Conservation (phyloP, 208 protist genomes). For the Leishmania tarentolae region DNA sequence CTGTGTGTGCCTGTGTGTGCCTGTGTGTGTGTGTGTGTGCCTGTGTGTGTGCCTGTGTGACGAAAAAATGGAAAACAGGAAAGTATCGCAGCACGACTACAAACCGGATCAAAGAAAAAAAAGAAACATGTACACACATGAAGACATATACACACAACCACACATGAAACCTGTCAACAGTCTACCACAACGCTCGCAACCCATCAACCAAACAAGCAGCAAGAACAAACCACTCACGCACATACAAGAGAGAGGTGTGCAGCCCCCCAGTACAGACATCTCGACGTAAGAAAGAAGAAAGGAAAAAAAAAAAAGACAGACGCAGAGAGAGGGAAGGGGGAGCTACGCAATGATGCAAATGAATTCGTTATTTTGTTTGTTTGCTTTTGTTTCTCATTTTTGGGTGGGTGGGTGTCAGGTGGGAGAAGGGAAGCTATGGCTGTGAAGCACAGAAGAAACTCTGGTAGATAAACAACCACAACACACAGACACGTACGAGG, state of each 20-base stretch:
- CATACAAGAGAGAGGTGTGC: background rate
- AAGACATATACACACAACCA: background rate
- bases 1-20: background rate
- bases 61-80: background rate
- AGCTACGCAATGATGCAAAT: background rate
- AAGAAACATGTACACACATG: background rate
- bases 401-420: too few species aligned
- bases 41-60: background rate
- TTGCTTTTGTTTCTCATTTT: too few species aligned
- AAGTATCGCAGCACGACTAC: too few species aligned
- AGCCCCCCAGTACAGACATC: background rate
- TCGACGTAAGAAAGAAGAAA: background rate
- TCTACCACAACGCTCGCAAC: background rate
- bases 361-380: too few species aligned
- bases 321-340: background rate
- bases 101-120: background rate
- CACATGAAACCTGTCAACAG: background rate
- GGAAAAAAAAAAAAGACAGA: background rate
- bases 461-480: background rate
- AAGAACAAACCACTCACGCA: background rate
- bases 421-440: too few species aligned
- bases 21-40: background rate
- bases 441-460: background rate
- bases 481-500: background rate
- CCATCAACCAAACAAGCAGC: background rate